Percentiles rank a stretch among this genome's conserved stretches.
Evolutionary conservation across 805 yeast genomes (phyloP).

Genomic region (Saturnispora kantuleensis): DNA sequence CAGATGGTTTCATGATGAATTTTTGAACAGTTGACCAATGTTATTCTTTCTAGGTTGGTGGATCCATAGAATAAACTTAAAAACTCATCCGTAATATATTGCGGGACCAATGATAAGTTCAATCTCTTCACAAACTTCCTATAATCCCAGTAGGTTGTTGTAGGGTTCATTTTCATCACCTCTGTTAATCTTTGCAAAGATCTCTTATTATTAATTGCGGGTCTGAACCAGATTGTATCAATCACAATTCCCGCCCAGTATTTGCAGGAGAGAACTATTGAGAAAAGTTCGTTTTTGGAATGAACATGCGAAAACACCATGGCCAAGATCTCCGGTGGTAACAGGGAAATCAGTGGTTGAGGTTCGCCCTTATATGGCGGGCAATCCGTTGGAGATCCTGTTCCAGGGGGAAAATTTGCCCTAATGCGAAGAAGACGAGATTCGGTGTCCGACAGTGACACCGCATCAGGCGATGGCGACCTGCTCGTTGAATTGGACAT

Average conservation of each 20-base stretch:
- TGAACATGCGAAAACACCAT: constrained; percentile 57
- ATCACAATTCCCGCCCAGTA: constrained; percentile 71
- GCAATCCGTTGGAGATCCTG: background rate
- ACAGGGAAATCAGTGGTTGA: constrained; percentile 29
- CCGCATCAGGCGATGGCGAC: constrained; percentile 5
- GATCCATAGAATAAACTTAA: constrained; percentile 57
- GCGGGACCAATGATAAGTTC: constrained; percentile 68
- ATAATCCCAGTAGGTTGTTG: constrained; percentile 53
- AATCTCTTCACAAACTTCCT: constrained; percentile 64
- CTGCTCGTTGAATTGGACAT: constrained; percentile 7
- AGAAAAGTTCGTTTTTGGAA: constrained; percentile 48
- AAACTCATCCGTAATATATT: constrained; percentile 53
- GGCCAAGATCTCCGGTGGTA: constrained; percentile 54
- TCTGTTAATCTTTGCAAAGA: constrained; percentile 44
- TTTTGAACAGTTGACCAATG: constrained; percentile 69
- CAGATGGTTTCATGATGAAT: constrained; percentile 55
- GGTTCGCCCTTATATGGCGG: constrained; percentile 1
- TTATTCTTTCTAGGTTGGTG: constrained; percentile 70
- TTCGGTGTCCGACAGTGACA: constrained; percentile 3
- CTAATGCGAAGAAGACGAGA: constrained; percentile 4
- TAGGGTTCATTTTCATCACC: constrained; percentile 42
- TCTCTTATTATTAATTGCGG: constrained; percentile 46
- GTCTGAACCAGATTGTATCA: constrained; percentile 82
- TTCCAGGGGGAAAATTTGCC: background rate
- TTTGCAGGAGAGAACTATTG: constrained; percentile 63